phyloP scores from a whole-genome alignment of 441 rosid genomes.

The Adansonia gregorii region DNA sequence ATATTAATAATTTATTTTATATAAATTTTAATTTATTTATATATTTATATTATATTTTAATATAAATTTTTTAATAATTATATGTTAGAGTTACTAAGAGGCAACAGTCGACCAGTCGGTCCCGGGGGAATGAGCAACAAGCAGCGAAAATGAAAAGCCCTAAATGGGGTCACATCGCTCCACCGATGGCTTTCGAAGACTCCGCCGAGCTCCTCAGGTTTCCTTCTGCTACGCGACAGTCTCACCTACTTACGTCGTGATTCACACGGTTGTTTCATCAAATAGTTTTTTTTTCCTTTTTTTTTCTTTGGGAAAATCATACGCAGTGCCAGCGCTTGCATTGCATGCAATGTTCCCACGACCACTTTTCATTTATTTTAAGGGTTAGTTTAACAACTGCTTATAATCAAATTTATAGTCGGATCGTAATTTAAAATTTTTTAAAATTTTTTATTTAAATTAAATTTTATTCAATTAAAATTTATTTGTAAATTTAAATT shows the following conservation, averaged over 20 bases:
- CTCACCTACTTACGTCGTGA: neutral
- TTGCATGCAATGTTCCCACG: neutral
- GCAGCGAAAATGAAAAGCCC: neutral
- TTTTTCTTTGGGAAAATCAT: neutral
- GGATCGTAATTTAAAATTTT: no score
- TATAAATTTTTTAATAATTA: no score
- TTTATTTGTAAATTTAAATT: no score
- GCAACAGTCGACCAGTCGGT: constrained; percentile 17
- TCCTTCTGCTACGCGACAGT: constrained; percentile 31
- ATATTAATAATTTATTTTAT: no score
- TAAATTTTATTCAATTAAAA: no score
- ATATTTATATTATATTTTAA: no score
- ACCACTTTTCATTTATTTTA: no score
- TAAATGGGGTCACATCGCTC: constrained; percentile 9
- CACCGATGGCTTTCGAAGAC: constrained; percentile 33
- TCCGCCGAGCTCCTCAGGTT: neutral
- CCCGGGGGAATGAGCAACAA: neutral
- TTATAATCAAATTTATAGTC: no score
- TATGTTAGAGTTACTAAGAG: neutral
- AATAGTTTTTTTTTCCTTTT: neutral
- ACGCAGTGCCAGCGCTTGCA: neutral
- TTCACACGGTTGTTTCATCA: constrained; percentile 19
- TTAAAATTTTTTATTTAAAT: no score
- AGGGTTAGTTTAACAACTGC: no score
- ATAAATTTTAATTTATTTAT: no score